Evolutionary conservation across 2,329 filamentous ascomycete species (phyloP), one percentile per base, ranked within the genome.

Genomic region (Aspergillus chevalieri): DNA sequence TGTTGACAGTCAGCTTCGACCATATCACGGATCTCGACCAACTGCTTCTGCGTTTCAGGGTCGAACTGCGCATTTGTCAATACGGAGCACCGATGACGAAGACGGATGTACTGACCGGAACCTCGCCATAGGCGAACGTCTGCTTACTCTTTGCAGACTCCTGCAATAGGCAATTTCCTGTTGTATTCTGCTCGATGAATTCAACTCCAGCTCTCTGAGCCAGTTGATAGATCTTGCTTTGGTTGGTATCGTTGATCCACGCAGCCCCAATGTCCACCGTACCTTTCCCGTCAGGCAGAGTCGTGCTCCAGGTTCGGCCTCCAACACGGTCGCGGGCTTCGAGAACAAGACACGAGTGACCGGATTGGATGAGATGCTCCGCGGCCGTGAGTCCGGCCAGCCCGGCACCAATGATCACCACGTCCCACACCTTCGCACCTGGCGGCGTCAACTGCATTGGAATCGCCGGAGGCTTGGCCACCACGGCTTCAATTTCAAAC

Each of bases 171-270:
- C 65, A 68, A 2, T 71, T 66, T 1, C 79, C 78, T 1, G 61
- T 50, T 0, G 71, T 74, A 30, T 76, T 76, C 57, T 82, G 79
- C 56, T 71, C 67, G 6, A 78, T 65, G 0, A 76, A 52, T 22
- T 78, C 71, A 0, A 75, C 56, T 0, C 70, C 68, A 43, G 30
- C 51, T 4, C 51, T 28, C 45, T 56, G 33, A 3, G 54, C 55
- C 6, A 79, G 59, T 0, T 59, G 65, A 53, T 63, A 74, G 44
- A 82, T 72, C 3, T 65, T 64, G 22, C 56, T 65, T 53, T 83
- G 79, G 46, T 73, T 78, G 1, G 66, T 74, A 47, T 82, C 76
- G 53, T 84, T 83, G 54, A 83, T 76, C 81, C 80, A 84, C 0
- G 78, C 78, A 0, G 78, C 81, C 2, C 80, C 80, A 0, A 81